Conservation (phyloP, 331 rosid genomes). For the Rhamnella rubrinervis region DNA sequence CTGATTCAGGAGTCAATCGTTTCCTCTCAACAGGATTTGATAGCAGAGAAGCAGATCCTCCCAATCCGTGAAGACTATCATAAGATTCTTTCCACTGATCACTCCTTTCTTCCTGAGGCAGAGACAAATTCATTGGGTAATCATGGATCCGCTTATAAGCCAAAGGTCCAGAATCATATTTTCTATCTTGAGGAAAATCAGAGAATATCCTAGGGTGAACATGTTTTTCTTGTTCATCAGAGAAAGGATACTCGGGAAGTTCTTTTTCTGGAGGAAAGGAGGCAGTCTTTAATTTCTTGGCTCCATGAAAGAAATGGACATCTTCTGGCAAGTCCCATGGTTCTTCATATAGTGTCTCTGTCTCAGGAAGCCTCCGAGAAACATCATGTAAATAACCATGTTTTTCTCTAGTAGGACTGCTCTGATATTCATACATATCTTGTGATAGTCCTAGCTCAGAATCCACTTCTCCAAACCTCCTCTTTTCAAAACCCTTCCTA, state of each 20-base stretch:
- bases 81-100: constrained; percentile 64
- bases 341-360: constrained; percentile 57
- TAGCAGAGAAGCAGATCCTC: constrained; percentile 47
- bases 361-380: constrained; percentile 50
- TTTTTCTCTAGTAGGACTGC: constrained; percentile 66
- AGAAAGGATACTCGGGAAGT: constrained; percentile 75
- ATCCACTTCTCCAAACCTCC: constrained; percentile 59
- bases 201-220: constrained; percentile 42
- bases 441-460: constrained; percentile 45
- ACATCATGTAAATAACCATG: constrained; percentile 38
- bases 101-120: constrained; percentile 48
- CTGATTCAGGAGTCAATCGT: constrained; percentile 68
- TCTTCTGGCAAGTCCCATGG: constrained; percentile 63
- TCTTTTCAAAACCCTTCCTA: constrained; percentile 52
- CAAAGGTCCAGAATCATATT: constrained; percentile 48
- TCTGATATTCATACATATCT: constrained; percentile 51
- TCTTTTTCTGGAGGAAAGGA: constrained; percentile 61
- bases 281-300: constrained; percentile 63
- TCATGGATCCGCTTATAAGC: constrained; percentile 56
- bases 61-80: constrained; percentile 42
- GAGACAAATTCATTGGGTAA: constrained; percentile 40
- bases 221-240: constrained; percentile 64
- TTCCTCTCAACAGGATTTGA: constrained; percentile 50
- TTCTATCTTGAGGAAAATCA: constrained; percentile 51
- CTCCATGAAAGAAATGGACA: constrained; percentile 42